Evolutionary conservation across 257 asterid species (phyloP).

Genomic region (Lithospermum erythrorhizon): DNA sequence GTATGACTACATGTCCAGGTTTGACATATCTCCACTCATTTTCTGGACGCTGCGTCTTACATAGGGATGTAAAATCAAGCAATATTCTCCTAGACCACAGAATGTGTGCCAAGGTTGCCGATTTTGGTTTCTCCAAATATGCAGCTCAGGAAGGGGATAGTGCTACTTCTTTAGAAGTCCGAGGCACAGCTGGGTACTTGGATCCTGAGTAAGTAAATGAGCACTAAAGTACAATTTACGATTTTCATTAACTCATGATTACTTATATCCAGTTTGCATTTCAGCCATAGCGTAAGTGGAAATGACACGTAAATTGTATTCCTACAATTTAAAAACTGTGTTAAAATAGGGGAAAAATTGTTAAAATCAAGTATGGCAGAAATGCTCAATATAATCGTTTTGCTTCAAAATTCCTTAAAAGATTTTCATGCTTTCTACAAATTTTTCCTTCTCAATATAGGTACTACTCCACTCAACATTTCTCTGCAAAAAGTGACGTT

Average conservation of each 20-base stretch:
- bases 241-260: not conserved
- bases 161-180: constrained; percentile 64
- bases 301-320: not conserved
- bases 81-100: constrained; percentile 83
- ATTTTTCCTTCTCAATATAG: constrained; percentile 18
- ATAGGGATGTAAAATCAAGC: constrained; percentile 89
- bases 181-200: constrained; percentile 82
- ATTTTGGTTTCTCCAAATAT: constrained; percentile 79
- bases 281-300: not conserved
- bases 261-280: not conserved
- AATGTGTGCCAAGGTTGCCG: constrained; percentile 89
- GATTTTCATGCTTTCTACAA: not conserved
- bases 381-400: too few relatives aligned
- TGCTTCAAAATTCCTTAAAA: not conserved
- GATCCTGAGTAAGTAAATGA: constrained; percentile 64
- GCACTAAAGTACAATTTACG: not conserved
- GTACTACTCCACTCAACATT: constrained; percentile 72
- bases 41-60: constrained; percentile 70
- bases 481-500: constrained; percentile 79
- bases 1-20: constrained; percentile 30
- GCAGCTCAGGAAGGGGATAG: constrained; percentile 94
- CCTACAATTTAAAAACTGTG: not conserved
- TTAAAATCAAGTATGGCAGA: too few relatives aligned
- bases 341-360: too few relatives aligned
- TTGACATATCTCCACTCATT: constrained; percentile 70